phyloP scores from a whole-genome alignment of 257 asterid genomes.

The Solanum pinnatisectum region DNA sequence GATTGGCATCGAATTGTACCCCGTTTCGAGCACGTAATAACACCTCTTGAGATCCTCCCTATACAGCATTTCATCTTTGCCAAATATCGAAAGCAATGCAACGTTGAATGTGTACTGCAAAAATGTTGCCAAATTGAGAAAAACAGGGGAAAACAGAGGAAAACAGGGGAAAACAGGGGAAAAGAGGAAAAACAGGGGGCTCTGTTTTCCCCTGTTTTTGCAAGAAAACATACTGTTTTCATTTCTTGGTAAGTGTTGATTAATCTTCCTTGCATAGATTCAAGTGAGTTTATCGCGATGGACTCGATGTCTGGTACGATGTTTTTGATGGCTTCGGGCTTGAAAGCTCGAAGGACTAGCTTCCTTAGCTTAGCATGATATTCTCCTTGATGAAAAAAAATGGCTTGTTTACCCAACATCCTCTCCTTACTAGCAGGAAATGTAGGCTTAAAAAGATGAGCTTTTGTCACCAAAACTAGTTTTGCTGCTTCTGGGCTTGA shows the following conservation, averaged over 20 bases:
- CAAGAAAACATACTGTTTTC: conserved; percentile 47
- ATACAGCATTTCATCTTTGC: conserved; percentile 50
- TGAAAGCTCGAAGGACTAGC: conserved; percentile 66
- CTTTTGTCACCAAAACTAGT: conserved; percentile 49
- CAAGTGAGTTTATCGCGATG: conserved; percentile 24
- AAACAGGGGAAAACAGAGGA: background rate
- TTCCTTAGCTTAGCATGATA: conserved; percentile 56
- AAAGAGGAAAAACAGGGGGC: conserved; percentile 15
- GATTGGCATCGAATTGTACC: conserved; percentile 70
- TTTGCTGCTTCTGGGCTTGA: conserved; percentile 73
- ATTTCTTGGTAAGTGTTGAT: conserved; percentile 74
- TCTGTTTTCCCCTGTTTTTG: conserved; percentile 19
- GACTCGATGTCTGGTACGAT: conserved; percentile 45
- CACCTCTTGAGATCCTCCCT: conserved; percentile 70
- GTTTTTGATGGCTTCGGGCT: conserved; percentile 49
- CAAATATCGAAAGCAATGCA: conserved; percentile 63
- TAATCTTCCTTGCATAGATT: conserved; percentile 43
- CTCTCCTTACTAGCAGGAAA: conserved; percentile 77
- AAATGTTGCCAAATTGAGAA: background rate
- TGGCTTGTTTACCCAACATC: conserved; percentile 71
- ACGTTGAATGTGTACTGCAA: conserved; percentile 79
- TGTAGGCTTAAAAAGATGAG: conserved; percentile 73
- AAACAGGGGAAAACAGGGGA: background rate
- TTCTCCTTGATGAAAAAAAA: conserved; percentile 68
- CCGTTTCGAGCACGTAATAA: conserved; percentile 60